These are phyloP conservation scores for Santalum album DNA, from an alignment of 164 flowering plant genomes.

Conservation along the genomic window DNA sequence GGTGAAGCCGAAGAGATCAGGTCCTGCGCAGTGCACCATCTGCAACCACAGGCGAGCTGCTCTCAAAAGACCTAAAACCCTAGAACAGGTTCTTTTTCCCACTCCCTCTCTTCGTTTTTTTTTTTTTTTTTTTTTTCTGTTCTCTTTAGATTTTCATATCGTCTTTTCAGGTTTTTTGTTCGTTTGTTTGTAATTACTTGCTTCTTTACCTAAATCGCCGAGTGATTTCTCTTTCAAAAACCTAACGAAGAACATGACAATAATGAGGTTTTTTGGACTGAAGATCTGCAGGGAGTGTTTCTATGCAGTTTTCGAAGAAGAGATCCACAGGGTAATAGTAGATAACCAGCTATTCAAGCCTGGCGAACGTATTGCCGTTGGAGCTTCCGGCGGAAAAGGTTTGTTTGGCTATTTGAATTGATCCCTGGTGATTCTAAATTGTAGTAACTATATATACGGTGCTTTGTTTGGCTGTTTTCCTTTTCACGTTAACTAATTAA, in stretches of 20 bases:
- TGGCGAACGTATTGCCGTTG: constrained; percentile 89
- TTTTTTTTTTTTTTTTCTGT: neutral
- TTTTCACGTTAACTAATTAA: no score
- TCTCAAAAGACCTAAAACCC: constrained; percentile 89
- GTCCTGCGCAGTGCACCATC: constrained; percentile 31
- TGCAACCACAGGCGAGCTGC: constrained; percentile 54
- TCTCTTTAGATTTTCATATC: no score
- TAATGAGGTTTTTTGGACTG: neutral
- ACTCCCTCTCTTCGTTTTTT: neutral
- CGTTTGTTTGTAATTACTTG: neutral
- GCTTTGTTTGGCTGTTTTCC: no score
- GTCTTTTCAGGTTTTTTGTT: no score
- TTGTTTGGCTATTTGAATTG: neutral
- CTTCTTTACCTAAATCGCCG: neutral
- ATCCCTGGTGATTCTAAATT: neutral
- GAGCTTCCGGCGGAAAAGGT: constrained; percentile 99
- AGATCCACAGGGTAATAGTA: constrained; percentile 80
- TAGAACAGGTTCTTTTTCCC: constrained; percentile 47
- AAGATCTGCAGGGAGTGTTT: constrained; percentile 97
- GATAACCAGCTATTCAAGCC: constrained; percentile 72
- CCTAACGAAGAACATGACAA: neutral
- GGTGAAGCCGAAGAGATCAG: constrained; percentile 21
- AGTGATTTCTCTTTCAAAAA: neutral
- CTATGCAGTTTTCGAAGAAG: constrained; percentile 82
- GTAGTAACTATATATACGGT: neutral